phyloP scores from a whole-genome alignment of 2,329 filamentous ascomycete species.

The Diaporthe helianthi region DNA sequence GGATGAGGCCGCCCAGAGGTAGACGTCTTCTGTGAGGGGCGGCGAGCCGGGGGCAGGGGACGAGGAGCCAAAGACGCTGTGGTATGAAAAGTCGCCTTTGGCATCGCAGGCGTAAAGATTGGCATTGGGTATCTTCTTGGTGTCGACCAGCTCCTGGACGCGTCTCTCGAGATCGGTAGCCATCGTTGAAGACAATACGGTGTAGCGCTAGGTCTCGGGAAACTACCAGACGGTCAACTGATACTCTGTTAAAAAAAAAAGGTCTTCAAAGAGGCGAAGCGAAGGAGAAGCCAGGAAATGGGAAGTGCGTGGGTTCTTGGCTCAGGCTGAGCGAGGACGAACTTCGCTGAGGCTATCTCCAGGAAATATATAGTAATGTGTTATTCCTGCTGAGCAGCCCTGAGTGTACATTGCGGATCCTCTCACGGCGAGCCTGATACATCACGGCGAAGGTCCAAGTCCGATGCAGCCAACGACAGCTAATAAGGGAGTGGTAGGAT shows the following conservation, averaged over 20 bases:
- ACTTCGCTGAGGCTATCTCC: background rate
- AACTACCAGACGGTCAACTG: too few relatives aligned
- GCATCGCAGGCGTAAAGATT: constrained; percentile 50
- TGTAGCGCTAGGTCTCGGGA: background rate
- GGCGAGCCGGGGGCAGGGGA: constrained; percentile 47
- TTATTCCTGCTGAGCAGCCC: background rate
- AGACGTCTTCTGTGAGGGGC: constrained; percentile 46
- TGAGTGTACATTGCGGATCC: background rate
- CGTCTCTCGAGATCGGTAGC: constrained; percentile 45
- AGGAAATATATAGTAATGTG: background rate
- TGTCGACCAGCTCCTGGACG: constrained; percentile 50
- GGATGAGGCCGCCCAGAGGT: constrained; percentile 47
- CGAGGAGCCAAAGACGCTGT: constrained; percentile 49
- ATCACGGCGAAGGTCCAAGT: constrained; percentile 1
- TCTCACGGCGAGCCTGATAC: constrained; percentile 1
- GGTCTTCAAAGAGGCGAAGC: too few relatives aligned
- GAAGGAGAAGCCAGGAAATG: background rate
- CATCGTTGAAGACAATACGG: constrained; percentile 10
- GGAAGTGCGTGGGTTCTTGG: background rate
- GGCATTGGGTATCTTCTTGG: constrained; percentile 52
- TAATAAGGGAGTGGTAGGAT: background rate
- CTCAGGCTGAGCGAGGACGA: background rate
- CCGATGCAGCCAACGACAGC: background rate
- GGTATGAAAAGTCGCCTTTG: constrained; percentile 48
- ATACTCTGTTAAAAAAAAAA: too few relatives aligned